phyloP scores from a whole-genome alignment of 768 basidiomycete genomes.

The Lactarius psammicola region DNA sequence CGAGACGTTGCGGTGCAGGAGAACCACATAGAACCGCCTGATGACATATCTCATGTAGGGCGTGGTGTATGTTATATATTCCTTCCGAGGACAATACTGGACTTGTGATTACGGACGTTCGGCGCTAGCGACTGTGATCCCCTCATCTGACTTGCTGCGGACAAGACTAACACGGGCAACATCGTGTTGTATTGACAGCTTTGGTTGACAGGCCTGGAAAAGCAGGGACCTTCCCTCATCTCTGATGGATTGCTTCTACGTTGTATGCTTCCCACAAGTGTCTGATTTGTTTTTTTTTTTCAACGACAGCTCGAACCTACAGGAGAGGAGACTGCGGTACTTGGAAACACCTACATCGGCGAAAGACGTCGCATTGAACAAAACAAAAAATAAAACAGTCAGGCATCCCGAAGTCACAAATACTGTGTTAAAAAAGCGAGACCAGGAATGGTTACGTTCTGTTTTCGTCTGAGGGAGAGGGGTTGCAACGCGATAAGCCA shows the following conservation, averaged over 20 bases:
- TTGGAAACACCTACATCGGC: not conserved
- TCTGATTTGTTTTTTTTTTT: not conserved
- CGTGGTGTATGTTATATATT: not conserved
- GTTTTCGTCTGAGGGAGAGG: slow-evolving; percentile 16
- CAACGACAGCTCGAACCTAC: not conserved
- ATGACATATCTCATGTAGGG: not conserved
- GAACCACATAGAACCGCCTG: not conserved
- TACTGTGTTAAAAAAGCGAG: slow-evolving; percentile 20
- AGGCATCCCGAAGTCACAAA: slow-evolving; percentile 4
- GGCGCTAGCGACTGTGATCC: no score
- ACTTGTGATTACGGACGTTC: not conserved
- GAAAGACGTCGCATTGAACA: not conserved
- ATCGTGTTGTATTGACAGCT: not conserved
- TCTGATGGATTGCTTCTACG: not conserved
- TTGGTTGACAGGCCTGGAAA: not conserved
- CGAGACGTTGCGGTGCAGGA: not conserved
- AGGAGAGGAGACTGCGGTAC: not conserved
- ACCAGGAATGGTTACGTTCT: slow-evolving; percentile 27
- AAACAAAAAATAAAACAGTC: not conserved
- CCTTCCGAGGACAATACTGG: not conserved
- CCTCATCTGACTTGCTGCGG: not conserved
- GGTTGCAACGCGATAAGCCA: not conserved
- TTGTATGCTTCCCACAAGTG: not conserved
- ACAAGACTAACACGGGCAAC: not conserved
- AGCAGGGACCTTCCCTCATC: not conserved